A percentile compares a stretch with the other conserved stretches of the same genome.
Evolutionary conservation across 2,329 filamentous ascomycete species (phyloP).

Genomic region (Trichophyton rubrum): DNA sequence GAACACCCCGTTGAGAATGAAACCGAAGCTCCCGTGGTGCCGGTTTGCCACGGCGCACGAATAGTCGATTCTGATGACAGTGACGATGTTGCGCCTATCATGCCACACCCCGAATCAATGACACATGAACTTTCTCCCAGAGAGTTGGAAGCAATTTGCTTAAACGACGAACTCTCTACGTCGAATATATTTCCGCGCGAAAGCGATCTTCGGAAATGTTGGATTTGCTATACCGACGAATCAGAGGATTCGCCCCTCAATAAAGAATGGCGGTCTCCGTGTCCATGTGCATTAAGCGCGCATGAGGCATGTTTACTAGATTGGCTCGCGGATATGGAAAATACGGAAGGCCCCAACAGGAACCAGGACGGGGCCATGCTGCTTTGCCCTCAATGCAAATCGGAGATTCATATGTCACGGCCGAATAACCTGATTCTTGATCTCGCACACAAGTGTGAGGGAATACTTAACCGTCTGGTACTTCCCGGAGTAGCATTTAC

Average conservation of each 20-base stretch:
- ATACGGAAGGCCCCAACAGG: constrained; percentile 40
- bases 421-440: constrained; percentile 62
- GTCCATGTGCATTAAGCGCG: constrained; percentile 77
- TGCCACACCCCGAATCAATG: not conserved
- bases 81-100: not conserved
- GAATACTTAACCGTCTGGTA: constrained; percentile 45
- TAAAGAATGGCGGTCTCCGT: constrained; percentile 71
- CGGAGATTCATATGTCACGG: constrained; percentile 61
- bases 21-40: constrained; percentile 10
- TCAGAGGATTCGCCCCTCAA: constrained; percentile 49
- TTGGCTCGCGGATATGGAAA: constrained; percentile 86
- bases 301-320: constrained; percentile 82
- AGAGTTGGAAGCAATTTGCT: not conserved
- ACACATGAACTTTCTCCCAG: not conserved
- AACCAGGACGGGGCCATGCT: constrained; percentile 48
- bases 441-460: constrained; percentile 47
- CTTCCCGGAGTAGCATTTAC: constrained; percentile 51
- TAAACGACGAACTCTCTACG: not conserved
- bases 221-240: constrained; percentile 57
- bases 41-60: no score
- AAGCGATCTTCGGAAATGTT: constrained; percentile 44
- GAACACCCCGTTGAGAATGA: not conserved
- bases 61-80: not conserved
- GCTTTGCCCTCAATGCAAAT: constrained; percentile 80
- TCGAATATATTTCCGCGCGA: constrained; percentile 6